phyloP scores from a whole-genome alignment of 306 rosid genomes.

The Quercus berberidifolia region DNA sequence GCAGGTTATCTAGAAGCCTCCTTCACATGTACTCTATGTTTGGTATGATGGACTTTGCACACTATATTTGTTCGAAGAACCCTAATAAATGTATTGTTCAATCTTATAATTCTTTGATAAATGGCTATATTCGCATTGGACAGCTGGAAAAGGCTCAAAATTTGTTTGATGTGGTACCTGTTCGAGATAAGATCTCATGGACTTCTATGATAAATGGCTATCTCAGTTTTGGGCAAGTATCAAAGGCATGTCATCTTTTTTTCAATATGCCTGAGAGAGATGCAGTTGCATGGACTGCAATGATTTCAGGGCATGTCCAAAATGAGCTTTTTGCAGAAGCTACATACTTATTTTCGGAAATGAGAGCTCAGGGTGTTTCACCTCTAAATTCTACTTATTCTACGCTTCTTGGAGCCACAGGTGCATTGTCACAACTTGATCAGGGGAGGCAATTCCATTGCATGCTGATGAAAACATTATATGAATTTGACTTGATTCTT shows the following conservation, averaged over 20 bases:
- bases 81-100: constrained; percentile 25
- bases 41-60: constrained; percentile 52
- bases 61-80: constrained; percentile 29
- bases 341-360: constrained; percentile 38
- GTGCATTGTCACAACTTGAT: constrained; percentile 77
- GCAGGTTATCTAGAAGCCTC: constrained; percentile 57
- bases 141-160: constrained; percentile 55
- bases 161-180: constrained; percentile 45
- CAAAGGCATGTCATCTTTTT: constrained; percentile 49
- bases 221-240: constrained; percentile 50
- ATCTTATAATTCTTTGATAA: constrained; percentile 51
- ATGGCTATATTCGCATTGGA: constrained; percentile 53
- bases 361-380: constrained; percentile 45
- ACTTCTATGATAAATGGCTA: constrained; percentile 69
- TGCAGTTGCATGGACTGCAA: constrained; percentile 64
- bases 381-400: constrained; percentile 55
- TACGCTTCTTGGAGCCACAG: constrained; percentile 70
- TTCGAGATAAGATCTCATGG: constrained; percentile 46
- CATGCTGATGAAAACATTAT: constrained; percentile 48
- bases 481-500: constrained; percentile 47
- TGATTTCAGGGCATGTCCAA: constrained; percentile 63
- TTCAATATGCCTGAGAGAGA: constrained; percentile 60
- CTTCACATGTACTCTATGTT: constrained; percentile 64
- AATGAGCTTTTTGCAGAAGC: constrained; percentile 65
- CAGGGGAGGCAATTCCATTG: constrained; percentile 64